phyloP scores from a whole-genome alignment of 2,329 filamentous ascomycete species.

The Alternaria sp. region DNA sequence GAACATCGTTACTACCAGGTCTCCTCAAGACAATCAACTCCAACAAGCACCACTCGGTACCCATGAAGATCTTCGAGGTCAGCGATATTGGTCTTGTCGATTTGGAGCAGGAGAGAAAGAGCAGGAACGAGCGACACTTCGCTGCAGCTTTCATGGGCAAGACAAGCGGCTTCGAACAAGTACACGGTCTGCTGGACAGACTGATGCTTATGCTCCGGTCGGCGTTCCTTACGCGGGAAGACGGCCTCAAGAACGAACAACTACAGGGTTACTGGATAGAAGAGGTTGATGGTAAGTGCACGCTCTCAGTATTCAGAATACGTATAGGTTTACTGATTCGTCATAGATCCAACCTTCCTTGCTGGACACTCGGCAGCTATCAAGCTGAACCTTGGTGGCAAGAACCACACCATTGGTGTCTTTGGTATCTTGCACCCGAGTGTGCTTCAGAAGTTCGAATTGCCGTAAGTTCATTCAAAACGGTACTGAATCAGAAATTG shows the following conservation, averaged over 20 bases:
- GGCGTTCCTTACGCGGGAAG: constrained; percentile 79
- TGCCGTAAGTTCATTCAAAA: constrained; percentile 67
- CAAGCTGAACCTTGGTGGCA: constrained; percentile 76
- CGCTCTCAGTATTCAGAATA: neutral
- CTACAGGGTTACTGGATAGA: constrained; percentile 89
- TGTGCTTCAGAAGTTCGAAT: constrained; percentile 91
- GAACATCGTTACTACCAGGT: constrained; percentile 85
- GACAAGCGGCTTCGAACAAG: constrained; percentile 91
- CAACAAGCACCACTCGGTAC: constrained; percentile 87
- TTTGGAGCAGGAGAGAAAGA: constrained; percentile 79
- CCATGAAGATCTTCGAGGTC: constrained; percentile 92
- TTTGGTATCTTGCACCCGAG: constrained; percentile 95
- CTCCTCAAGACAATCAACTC: constrained; percentile 93
- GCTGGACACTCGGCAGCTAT: constrained; percentile 87
- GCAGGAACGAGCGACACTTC: constrained; percentile 91
- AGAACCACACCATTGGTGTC: constrained; percentile 80
- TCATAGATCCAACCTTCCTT: constrained; percentile 84
- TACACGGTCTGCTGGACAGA: constrained; percentile 92
- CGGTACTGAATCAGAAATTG: constrained; percentile 20
- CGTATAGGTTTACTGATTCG: constrained; percentile 16
- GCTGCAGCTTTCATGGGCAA: constrained; percentile 96
- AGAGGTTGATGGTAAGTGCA: constrained; percentile 75
- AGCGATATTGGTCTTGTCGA: constrained; percentile 95
- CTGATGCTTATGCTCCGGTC: constrained; percentile 91
- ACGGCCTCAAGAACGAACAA: constrained; percentile 66